Base-by-base conservation (phyloP, 306 rosid species). In the Vigna mungo region DNA sequence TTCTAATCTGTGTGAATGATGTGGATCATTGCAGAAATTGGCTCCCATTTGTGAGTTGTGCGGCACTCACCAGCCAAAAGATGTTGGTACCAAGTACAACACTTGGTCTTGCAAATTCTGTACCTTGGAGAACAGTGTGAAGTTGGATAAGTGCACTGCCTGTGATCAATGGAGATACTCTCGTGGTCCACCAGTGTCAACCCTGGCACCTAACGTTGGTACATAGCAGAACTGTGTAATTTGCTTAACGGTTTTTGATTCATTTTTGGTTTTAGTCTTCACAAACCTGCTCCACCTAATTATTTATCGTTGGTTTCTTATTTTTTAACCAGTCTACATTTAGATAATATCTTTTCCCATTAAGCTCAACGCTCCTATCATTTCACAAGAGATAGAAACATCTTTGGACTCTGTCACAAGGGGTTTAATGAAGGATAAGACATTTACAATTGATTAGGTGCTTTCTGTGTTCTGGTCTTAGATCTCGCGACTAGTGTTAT, bases 21-120 rank as follows among this genome's bases (percentile, higher is more conserved):
- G 71, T 75, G 76, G 54, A 81, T 68, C 68, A 12, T 54, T 81
- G 84, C 89, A 93, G 97, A 84, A 86, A 27, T 77, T 94, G 41
- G 94, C 96, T 84, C 96, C 89, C 58, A 37, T 92, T 32, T 94
- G 97, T 36, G 91, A 90, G 81, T 72, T 92, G 71, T 94, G 98
- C 78, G 83, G 87, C 71, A 65, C 89, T 11, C 75, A 79, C 70
- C 87, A 74, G 87, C 96, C 94, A 12, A 86, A 82, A 83, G 96
- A 90, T 85, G 70, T 53, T 75, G 84, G 80, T 46, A 78, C 86
- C 82, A 89, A 83, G 63, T 77, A 81, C 85, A 86, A 67, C 78
- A 43, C 73, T 48, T 87, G 56, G 98, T 75, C 87, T 25, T 91
- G 97, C 75, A 85, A 85, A 71, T 90, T 91, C 83, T 91, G 91